Conservation (phyloP, 345 rosid species). For the Carallia pectinifolia region DNA sequence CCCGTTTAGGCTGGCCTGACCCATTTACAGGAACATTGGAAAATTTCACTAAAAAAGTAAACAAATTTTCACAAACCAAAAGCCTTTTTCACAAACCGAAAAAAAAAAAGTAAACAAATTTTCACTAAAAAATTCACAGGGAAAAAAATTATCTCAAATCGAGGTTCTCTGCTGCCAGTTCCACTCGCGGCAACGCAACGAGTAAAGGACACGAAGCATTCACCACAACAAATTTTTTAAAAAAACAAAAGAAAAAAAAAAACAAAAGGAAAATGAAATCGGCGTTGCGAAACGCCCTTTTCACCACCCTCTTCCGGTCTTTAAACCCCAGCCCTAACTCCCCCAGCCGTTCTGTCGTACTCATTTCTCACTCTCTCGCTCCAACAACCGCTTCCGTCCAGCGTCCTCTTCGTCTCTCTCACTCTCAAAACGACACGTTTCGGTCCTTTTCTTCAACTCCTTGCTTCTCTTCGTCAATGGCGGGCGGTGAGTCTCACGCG, state of each 20-base stretch:
- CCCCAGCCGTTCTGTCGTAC: background rate
- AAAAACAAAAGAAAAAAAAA: background rate
- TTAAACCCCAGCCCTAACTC: background rate
- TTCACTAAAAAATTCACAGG: no score
- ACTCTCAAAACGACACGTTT: background rate
- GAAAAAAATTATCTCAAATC: no score
- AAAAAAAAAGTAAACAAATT: background rate
- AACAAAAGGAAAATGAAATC: conserved; percentile 2
- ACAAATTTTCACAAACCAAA: no score
- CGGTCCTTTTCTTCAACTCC: conserved; percentile 8
- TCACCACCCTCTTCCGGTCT: background rate
- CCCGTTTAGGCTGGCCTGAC: no score
- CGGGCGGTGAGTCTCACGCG: conserved; percentile 37
- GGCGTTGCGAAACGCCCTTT: conserved; percentile 13
- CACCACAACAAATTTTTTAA: background rate
- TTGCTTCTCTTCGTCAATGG: conserved; percentile 44
- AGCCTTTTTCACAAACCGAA: background rate
- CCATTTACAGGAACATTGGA: no score
- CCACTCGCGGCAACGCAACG: no score
- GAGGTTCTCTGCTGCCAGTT: no score
- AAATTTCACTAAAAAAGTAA: no score
- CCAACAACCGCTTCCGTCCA: background rate
- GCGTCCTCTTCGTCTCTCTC: background rate
- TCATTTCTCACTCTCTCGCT: background rate
- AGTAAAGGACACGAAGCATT: no score